These are phyloP conservation scores for Cajanus cajan DNA, from an alignment of 306 rosid genomes.

Conservation along the genomic window DNA sequence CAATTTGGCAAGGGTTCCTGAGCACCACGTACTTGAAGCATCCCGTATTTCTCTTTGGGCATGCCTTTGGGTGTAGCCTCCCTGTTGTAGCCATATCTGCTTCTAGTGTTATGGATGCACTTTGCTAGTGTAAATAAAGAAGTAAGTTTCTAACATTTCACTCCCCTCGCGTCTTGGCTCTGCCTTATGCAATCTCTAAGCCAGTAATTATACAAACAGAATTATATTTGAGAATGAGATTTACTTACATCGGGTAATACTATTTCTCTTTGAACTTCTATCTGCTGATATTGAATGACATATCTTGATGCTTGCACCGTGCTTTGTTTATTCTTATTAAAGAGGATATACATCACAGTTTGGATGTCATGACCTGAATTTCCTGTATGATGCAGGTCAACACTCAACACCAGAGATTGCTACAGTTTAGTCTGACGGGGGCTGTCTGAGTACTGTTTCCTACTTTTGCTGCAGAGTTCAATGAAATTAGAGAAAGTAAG, in stretches of 20 bases:
- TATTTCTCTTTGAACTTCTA: too few species aligned
- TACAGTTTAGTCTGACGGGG: slow-evolving; percentile 59
- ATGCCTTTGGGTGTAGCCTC: too few species aligned
- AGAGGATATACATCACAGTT: background rate
- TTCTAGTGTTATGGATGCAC: too few species aligned
- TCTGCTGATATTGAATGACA: too few species aligned
- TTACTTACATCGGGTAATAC: too few species aligned
- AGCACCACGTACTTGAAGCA: too few species aligned
- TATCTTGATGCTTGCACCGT: background rate
- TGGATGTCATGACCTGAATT: background rate
- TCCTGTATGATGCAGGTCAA: slow-evolving; percentile 43
- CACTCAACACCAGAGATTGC: slow-evolving; percentile 21
- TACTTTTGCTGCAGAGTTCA: slow-evolving; percentile 40
- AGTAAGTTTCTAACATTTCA: slow-evolving; percentile 28
- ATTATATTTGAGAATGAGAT: background rate
- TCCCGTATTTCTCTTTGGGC: too few species aligned
- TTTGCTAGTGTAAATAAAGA: too few species aligned
- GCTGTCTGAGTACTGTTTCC: slow-evolving; percentile 71
- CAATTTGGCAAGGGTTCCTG: too few species aligned
- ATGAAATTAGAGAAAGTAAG: slow-evolving; percentile 52
- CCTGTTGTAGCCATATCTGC: too few species aligned
- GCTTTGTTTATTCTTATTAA: background rate
- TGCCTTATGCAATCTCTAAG: background rate
- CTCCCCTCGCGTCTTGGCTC: background rate
- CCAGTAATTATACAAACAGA: background rate